Evolutionary conservation across 164 flowering plant species (phyloP).

Genomic region (Macadamia tetraphylla): DNA sequence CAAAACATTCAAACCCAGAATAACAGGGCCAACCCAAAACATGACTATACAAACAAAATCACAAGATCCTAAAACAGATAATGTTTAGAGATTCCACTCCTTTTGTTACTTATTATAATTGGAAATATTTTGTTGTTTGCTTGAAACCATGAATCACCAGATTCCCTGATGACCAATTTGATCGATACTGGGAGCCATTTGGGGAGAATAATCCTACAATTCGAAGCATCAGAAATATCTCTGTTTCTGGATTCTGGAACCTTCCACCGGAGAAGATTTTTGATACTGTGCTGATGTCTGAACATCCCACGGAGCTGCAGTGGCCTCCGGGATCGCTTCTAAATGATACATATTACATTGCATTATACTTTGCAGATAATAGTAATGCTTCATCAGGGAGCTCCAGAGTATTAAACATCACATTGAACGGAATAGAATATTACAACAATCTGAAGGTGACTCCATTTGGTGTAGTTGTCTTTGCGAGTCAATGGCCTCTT

Average conservation of each 20-base stretch:
- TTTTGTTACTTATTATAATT: no score
- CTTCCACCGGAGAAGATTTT: constrained; percentile 72
- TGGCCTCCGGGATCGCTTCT: constrained; percentile 70
- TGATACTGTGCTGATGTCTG: constrained; percentile 38
- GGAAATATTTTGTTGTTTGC: background rate
- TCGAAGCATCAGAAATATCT: constrained; percentile 27
- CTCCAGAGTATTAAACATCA: constrained; percentile 39
- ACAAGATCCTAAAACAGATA: constrained; percentile 6
- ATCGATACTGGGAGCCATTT: constrained; percentile 79
- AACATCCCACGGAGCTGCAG: constrained; percentile 36
- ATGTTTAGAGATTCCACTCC: no score
- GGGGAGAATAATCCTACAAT: constrained; percentile 24
- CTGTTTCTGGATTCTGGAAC: constrained; percentile 78
- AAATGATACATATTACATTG: constrained; percentile 57
- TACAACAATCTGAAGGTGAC: constrained; percentile 40
- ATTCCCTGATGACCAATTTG: constrained; percentile 83
- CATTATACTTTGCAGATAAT: constrained; percentile 68
- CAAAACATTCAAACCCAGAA: constrained; percentile 12
- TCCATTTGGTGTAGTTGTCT: constrained; percentile 54
- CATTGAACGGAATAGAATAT: constrained; percentile 49
- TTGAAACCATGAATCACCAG: constrained; percentile 30
- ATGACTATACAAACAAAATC: no score
- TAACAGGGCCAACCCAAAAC: no score
- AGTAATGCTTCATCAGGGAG: constrained; percentile 12
- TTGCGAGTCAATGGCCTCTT: constrained; percentile 76